phyloP scores from a whole-genome alignment of 345 rosid genomes.

The Fremontodendron californicum region DNA sequence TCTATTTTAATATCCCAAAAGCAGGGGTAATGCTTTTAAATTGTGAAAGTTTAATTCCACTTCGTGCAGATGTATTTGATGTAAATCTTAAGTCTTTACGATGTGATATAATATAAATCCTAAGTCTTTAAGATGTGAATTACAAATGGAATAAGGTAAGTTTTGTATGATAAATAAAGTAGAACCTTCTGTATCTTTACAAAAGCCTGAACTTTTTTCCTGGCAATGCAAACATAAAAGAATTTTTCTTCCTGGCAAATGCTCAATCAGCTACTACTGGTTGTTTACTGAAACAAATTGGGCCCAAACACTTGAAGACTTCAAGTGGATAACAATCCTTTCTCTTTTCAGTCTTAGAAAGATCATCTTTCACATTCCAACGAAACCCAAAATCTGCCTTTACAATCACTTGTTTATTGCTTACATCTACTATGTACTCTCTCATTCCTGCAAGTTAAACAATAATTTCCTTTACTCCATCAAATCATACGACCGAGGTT shows the following conservation, averaged over 20 bases:
- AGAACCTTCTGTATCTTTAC: no score
- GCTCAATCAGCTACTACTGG: not conserved
- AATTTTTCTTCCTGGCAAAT: not conserved
- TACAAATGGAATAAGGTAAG: not conserved
- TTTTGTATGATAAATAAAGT: no score
- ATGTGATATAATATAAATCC: no score
- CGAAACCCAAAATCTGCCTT: slow-evolving; percentile 33
- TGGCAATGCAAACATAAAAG: not conserved
- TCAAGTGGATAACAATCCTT: slow-evolving; percentile 6
- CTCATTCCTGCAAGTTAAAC: slow-evolving; percentile 31
- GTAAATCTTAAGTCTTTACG: no score
- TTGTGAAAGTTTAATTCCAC: not conserved
- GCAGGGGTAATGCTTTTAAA: not conserved
- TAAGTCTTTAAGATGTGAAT: no score
- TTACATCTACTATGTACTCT: slow-evolving; percentile 43
- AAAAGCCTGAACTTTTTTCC: no score
- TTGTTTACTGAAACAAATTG: slow-evolving; percentile 13
- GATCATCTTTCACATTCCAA: not conserved
- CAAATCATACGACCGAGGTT: not conserved
- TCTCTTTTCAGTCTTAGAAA: not conserved
- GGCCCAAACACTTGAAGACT: slow-evolving; percentile 11
- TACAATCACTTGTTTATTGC: slow-evolving; percentile 34
- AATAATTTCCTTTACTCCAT: not conserved
- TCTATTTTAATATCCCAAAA: no score
- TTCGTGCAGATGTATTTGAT: slow-evolving; percentile 48